Base-by-base conservation (phyloP, 2,329 filamentous ascomycete genomes). In the Calonectria pauciramosa region DNA sequence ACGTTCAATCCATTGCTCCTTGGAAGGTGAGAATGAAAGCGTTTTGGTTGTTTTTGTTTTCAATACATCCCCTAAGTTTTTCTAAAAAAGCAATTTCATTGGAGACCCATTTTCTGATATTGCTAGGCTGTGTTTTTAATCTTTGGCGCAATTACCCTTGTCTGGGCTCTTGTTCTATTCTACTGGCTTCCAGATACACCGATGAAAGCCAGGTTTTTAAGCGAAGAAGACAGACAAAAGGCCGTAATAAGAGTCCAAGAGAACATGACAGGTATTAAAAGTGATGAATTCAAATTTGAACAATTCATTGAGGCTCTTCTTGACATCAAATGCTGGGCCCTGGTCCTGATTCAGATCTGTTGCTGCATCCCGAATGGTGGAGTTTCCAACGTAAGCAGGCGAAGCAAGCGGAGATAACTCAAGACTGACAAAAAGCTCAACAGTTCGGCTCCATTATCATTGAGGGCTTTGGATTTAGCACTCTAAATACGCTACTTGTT, bases 241-340 rank as follows among this genome's bases (percentile, higher is more conserved):
- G 83, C 83, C 9, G 68, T 84, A 6, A 73, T 81, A 63, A 80
- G 84, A 0, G 79, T 85, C 38, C 77, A 80, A 44, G 78, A 78
- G 10, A 84, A 85, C 76, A 81, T 81, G 76, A 85, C 84, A 1
- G 83, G 84, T 9, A 82, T 85, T 28, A 81, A 83, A 71, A 84
- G 80, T 68, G 80, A 59, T 34, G 51, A 73, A 28, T 76, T 80
- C 51, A 80, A 82, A 64, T 78, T 77, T 76, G 18, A 52, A 2
- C 80, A 81, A 52, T 72, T 75, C 41, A 63, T 67, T 4, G 80
- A 83, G 68, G 80, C 77, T 0, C 51, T 82, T 7, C 56, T 75
- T 8, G 82, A 83, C 34, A 49, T 71, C 14, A 82, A 82, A 70
- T 72, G 75, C 1, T 82, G 81, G 80, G 47, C 47, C 6, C n/a